Evolutionary conservation across 2,329 filamentous ascomycete genomes (phyloP), one percentile per base, ranked within the genome.

Genomic region (Penicillium sp.): DNA sequence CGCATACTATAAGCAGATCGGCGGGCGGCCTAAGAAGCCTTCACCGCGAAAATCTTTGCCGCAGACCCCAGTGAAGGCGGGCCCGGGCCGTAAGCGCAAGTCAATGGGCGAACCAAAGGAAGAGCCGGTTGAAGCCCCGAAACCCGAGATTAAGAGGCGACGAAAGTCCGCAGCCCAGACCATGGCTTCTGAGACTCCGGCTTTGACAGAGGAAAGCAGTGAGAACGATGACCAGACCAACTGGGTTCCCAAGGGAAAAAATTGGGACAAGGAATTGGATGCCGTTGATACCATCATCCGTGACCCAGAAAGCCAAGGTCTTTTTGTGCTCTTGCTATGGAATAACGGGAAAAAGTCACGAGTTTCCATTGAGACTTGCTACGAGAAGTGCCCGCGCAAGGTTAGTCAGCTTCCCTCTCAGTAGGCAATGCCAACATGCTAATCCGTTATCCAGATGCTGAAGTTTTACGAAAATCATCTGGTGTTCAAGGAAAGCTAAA

Each of bases 381-480:
- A 79, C 55, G 69, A 75, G 26, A 75, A 69, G 53, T 80, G 77
- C 56, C 79, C 79, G 0, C 62, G 66, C 56, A 73, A 74, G 66
- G 76, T 76, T 67, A 63, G 66, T 60, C 21, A 25, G 11, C 10
- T 19, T 8, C 7, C 56, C 21, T 10, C 16, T 43, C 16, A 25
- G 26, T 23, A n/a, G 23, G 31, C 27, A 16, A 8, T 14, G 45
- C n/a, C 23, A 14, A 7, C 9, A 50, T 50, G 53, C 55, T 69
- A 51, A 70, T 55, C 1, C 14, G 44, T 9, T 14, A 45, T 16
- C 10, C 53, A 79, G 72, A 80, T 81, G 78, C 73, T 81, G 11
- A 68, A 74, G 56, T 81, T 81, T 53, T 81, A 81, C 57, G 79
- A 81, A 65, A 65, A 70, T 39, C 78, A 81, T 64, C 67, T 81